Base-by-base conservation (phyloP, 257 asterid genomes). In the Solanum etuberosum region DNA sequence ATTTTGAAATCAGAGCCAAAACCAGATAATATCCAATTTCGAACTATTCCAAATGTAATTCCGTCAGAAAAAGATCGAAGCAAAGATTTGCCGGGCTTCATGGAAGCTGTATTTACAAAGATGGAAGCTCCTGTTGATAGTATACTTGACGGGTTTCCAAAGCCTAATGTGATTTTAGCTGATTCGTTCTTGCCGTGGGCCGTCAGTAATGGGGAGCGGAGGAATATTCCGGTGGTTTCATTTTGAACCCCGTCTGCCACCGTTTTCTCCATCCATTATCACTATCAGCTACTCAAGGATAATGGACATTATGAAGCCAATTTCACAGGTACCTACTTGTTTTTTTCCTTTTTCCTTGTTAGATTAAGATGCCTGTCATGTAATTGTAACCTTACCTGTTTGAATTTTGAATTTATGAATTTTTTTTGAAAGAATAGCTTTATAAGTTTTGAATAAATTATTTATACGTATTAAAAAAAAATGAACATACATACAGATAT, bases 141-240 rank as follows among this genome's bases (percentile, higher is more conserved):
- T 89, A 91, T 92, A 51, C 78, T 94, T 51, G 96, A 92, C 27
- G 89, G 23, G 20, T 83, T 67, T 86, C 92, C 90, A 32, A 37
- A 16, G 7, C 21, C 37, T 11, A 59, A 23, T 32, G 78, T 92
- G 21, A 93, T 94, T 1, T 74, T 95, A 0, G 93, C 94, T 0
- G 98, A 95, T 42, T 83, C 92, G 23, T 89, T 92, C 25, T 7
- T 94, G 91, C 67, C 85, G 37, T 95, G 98, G 96, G 93, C 93
- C 20, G 84, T 93, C n/a, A 91, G 89, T 42, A 54, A 91, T 20
- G 98, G 96, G 29, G 85, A 89, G 5, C 90, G 92, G 91, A 91
- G 92, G 91, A 91, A 92, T 88, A 93, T 95, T 86, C 95, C 94
- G 86, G 98, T 95, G 88, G 98, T 97, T n/a, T 93, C 95, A 8